These are phyloP conservation scores for Periconia sp. DNA, from an alignment of 2,329 filamentous ascomycete species.

Conservation along the genomic window DNA sequence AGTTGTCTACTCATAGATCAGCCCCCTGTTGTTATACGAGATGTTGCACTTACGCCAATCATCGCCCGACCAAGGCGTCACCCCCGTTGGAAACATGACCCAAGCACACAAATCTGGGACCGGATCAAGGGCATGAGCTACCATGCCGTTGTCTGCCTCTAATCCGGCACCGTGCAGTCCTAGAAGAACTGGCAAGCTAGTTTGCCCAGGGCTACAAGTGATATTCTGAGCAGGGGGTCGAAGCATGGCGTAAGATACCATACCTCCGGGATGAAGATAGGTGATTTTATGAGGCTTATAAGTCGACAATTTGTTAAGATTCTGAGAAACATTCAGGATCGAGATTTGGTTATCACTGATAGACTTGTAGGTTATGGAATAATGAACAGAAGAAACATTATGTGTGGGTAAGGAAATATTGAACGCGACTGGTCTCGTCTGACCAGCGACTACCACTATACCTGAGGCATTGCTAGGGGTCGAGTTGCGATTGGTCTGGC, in stretches of 20 bases:
- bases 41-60: constrained; percentile 60
- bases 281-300: constrained; percentile 60
- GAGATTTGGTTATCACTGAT: constrained; percentile 13
- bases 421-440: constrained; percentile 50
- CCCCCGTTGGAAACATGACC: constrained; percentile 62
- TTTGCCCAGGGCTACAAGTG: constrained; percentile 25
- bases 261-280: constrained; percentile 59
- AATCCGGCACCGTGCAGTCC: constrained; percentile 63
- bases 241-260: constrained; percentile 64
- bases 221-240: constrained; percentile 57
- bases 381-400: constrained; percentile 32
- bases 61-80: constrained; percentile 65
- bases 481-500: constrained; percentile 14
- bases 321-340: constrained; percentile 31
- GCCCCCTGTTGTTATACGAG: background rate
- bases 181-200: constrained; percentile 56
- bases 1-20: constrained; percentile 49
- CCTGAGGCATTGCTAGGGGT: constrained; percentile 3
- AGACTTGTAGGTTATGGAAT: constrained; percentile 33
- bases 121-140: constrained; percentile 56
- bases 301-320: constrained; percentile 29
- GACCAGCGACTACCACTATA: constrained; percentile 42
- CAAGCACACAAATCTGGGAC: constrained; percentile 61
- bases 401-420: constrained; percentile 30
- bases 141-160: constrained; percentile 57